Evolutionary conservation across 176 grass and related monocot species (phyloP), one percentile per base, ranked within the genome.

Genomic region (Oryza glumipatula): DNA sequence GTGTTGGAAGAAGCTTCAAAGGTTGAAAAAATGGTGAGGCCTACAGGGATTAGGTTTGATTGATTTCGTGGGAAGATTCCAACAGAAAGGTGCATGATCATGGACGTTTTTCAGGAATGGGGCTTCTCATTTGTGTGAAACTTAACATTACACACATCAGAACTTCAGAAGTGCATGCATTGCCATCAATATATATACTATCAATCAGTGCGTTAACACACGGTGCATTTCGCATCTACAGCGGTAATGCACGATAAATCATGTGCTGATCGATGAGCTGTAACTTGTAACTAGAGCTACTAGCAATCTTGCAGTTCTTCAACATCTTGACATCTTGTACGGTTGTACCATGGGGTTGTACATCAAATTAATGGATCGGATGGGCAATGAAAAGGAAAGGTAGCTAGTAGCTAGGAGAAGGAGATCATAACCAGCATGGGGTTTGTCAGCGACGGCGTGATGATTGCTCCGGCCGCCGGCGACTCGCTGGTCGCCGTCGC

Each of bases 21-120:
- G 28, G 28, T 28, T 26, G 23, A 23, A 47, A 51, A 51, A 78
- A 77, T 41, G 61, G 35, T 5, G 30, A 69, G 45, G 71, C 11
- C 52, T 72, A 72, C 33, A 11, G 23, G 35, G 17, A 0, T 35
- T 86, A 77, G 67, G 60, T 82, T 41, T 41, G 39, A 41, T 41
- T 86, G 46, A 83, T 90, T 90, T 86, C 21, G 3, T 4, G 15
- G 73, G 58, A 65, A 45, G 83, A 47, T 78, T 86, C 67, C 74
- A 86, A 70, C 28, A 9, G 28, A 86, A 90, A 86, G 88, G 68
- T 38, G 24, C 83, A 73, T 73, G 13, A 73, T 74, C 47, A 49
- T 30, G 38, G n/a, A 63, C 22, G 58, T 63, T 48, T 33, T 11
- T 81, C 78, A 28, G 56, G 14, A 22, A 73, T 47, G 48, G n/a